Conservation (phyloP, 768 basidiomycete species). For the Macrolepiota albuminosa region DNA sequence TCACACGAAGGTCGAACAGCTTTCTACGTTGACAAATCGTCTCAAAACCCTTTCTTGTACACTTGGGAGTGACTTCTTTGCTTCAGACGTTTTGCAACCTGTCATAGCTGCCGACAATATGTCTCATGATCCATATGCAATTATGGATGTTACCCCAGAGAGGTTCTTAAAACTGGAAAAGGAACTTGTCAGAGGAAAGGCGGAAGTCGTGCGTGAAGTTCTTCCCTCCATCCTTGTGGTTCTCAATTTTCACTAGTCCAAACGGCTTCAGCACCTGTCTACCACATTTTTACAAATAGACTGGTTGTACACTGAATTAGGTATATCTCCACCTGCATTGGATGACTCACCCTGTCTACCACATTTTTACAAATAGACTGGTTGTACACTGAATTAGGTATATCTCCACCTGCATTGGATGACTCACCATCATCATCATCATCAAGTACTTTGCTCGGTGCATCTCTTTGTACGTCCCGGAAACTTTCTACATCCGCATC, state of each 20-base stretch:
- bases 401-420: conserved; percentile 53
- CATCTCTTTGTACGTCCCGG: conserved; percentile 26
- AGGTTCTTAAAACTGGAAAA: conserved; percentile 78
- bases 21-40: conserved; percentile 66
- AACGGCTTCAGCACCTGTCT: conserved; percentile 62
- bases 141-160: conserved; percentile 75
- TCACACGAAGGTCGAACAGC: conserved; percentile 73
- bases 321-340: conserved; percentile 56
- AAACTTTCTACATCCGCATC: conserved; percentile 30
- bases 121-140: conserved; percentile 30
- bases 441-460: conserved; percentile 17
- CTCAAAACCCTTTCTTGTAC: conserved; percentile 54
- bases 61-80: conserved; percentile 55
- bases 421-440: conserved; percentile 34
- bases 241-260: conserved; percentile 39
- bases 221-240: neutral
- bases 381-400: conserved; percentile 79
- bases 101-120: conserved; percentile 37
- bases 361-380: conserved; percentile 76
- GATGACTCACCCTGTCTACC: conserved; percentile 49
- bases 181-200: conserved; percentile 79
- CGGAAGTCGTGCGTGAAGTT: conserved; percentile 65
- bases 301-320: conserved; percentile 80
- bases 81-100: conserved; percentile 49
- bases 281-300: conserved; percentile 70